Conservation (phyloP, 257 asterid species). For the Solanum piurae region DNA sequence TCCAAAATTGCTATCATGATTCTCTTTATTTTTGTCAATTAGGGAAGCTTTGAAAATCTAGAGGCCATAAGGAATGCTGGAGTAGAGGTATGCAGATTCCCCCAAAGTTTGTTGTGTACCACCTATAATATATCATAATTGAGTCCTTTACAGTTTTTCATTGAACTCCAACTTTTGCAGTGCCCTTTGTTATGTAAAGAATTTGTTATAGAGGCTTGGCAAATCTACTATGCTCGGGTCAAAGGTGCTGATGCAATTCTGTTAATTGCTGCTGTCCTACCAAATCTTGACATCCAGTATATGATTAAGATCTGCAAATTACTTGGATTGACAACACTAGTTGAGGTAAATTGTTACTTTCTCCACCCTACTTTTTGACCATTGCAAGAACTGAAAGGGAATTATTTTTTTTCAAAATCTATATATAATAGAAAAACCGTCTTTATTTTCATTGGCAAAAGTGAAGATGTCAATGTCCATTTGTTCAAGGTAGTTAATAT, state of each 20-base stretch:
- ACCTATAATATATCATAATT: background rate
- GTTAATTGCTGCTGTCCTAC: slow-evolving; percentile 73
- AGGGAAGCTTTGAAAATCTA: slow-evolving; percentile 89
- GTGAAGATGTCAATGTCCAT: background rate
- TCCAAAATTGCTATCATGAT: background rate
- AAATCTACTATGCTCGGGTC: slow-evolving; percentile 69
- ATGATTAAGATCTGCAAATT: slow-evolving; percentile 80
- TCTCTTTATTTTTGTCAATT: background rate
- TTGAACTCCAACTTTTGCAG: slow-evolving; percentile 26
- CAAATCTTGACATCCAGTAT: slow-evolving; percentile 78
- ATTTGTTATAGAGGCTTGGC: slow-evolving; percentile 82
- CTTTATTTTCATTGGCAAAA: background rate
- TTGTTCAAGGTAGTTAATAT: background rate
- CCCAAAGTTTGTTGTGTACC: background rate
- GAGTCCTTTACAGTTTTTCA: background rate
- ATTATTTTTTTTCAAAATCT: background rate
- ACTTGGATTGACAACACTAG: slow-evolving; percentile 68
- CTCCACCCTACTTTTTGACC: background rate
- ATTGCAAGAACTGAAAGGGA: background rate
- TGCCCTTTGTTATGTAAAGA: slow-evolving; percentile 93
- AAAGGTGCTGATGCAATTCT: slow-evolving; percentile 93
- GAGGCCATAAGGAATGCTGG: slow-evolving; percentile 68
- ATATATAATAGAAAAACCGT: background rate
- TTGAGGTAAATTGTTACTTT: slow-evolving; percentile 48
- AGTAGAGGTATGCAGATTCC: slow-evolving; percentile 39